Evolutionary conservation across 768 basidiomycete species (phyloP).

Genomic region (Cantharellus cinnabarinus): DNA sequence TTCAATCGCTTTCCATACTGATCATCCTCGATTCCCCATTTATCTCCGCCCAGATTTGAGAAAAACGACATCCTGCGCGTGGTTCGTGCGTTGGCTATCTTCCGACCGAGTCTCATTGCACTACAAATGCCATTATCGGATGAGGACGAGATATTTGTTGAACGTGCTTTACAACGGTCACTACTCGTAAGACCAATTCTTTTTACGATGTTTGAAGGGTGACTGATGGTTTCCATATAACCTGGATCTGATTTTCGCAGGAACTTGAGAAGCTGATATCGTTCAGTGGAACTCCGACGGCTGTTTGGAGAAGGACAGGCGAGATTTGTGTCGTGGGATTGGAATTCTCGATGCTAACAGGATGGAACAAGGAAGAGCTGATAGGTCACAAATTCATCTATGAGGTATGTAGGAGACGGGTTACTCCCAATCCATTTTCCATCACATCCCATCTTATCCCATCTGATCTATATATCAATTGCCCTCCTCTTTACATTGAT

Average conservation of each 20-base stretch:
- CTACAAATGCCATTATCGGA: conserved; percentile 93
- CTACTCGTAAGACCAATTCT: conserved; percentile 34
- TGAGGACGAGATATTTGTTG: conserved; percentile 92
- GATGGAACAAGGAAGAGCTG: conserved; percentile 75
- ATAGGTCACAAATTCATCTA: conserved; percentile 33
- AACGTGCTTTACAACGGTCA: conserved; percentile 87
- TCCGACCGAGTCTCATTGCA: conserved; percentile 90
- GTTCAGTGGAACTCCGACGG: conserved; percentile 91
- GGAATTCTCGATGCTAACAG: conserved; percentile 88
- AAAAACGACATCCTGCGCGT: conserved; percentile 90
- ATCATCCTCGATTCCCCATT: neutral
- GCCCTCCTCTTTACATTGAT: neutral
- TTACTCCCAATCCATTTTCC: neutral
- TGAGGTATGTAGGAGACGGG: conserved; percentile 14
- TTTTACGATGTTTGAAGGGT: neutral
- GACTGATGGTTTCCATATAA: neutral
- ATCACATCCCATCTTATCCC: neutral
- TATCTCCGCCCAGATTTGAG: conserved; percentile 44
- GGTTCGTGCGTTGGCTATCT: conserved; percentile 84
- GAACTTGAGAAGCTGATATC: conserved; percentile 95
- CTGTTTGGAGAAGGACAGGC: conserved; percentile 93
- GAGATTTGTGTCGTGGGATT: conserved; percentile 94
- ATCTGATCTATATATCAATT: neutral
- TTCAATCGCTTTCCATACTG: too few species aligned
- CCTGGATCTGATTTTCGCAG: conserved; percentile 20